phyloP scores from a whole-genome alignment of 768 basidiomycete genomes.

The Suillus placidus region DNA sequence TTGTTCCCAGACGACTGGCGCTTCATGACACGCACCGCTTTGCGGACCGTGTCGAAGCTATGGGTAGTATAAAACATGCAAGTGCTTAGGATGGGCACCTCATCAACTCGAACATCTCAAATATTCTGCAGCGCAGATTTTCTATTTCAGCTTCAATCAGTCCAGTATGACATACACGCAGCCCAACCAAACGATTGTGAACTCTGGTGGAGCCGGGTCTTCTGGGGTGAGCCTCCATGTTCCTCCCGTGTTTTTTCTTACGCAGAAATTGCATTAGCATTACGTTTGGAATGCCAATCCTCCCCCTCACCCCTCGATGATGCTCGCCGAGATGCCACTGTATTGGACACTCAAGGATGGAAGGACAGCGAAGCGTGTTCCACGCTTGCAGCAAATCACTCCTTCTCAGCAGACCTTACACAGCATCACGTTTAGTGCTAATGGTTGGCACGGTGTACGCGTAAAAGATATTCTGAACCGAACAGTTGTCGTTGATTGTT shows the following conservation, averaged over 20 bases:
- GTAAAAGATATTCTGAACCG: conserved; percentile 18
- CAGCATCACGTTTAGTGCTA: conserved; percentile 20
- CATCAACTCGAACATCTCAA: not conserved
- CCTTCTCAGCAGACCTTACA: conserved; percentile 21
- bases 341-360: conserved; percentile 19
- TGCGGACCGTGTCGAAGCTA: not conserved
- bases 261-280: conserved; percentile 13
- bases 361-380: conserved; percentile 23
- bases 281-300: conserved; percentile 16
- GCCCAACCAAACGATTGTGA: conserved; percentile 10
- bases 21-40: not conserved
- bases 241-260: not conserved
- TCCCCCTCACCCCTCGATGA: conserved; percentile 21
- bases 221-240: conserved; percentile 5
- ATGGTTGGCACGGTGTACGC: conserved; percentile 24
- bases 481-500: conserved; percentile 17
- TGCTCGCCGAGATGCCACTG: conserved; percentile 23
- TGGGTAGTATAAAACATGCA: not conserved
- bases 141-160: not conserved
- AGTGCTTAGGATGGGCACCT: not conserved
- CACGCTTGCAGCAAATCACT: conserved; percentile 16
- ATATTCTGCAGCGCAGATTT: not conserved
- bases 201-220: conserved; percentile 16
- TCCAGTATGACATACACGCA: conserved; percentile 13
- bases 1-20: not conserved